Evolutionary conservation across 768 basidiomycete genomes (phyloP).

Genomic region (Mycena sanguinolenta): DNA sequence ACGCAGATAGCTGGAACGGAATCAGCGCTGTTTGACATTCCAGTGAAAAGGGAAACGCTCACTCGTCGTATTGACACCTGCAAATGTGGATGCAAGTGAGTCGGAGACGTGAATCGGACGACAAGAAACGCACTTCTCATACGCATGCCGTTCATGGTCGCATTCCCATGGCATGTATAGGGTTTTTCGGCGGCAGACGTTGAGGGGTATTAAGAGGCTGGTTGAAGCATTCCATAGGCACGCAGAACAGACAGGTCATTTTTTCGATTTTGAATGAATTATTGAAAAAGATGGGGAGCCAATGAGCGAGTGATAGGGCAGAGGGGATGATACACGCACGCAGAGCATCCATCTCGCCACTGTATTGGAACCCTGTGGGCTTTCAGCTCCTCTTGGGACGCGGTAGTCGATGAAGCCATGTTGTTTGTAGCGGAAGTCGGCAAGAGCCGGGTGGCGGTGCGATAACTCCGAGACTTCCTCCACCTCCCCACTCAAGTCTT

Average conservation of each 20-base stretch:
- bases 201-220: slow-evolving; percentile 89
- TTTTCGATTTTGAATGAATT: slow-evolving; percentile 1
- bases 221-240: slow-evolving; percentile 9
- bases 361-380: slow-evolving; percentile 78
- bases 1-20: slow-evolving; percentile 76
- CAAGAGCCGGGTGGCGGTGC: background rate
- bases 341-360: slow-evolving; percentile 93
- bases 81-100: background rate
- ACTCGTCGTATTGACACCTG: slow-evolving; percentile 98
- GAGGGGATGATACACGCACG: slow-evolving; percentile 65
- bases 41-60: slow-evolving; percentile 47
- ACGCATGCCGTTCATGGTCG: slow-evolving; percentile 86
- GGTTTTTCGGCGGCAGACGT: slow-evolving; percentile 84
- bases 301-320: background rate
- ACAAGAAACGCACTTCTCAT: slow-evolving; percentile 78
- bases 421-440: background rate
- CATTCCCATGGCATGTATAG: slow-evolving; percentile 94
- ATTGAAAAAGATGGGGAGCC: slow-evolving; percentile 4
- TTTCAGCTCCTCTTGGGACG: slow-evolving; percentile 88
- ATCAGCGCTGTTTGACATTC: slow-evolving; percentile 10
- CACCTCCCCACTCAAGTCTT: too few relatives aligned
- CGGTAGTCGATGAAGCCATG: slow-evolving; percentile 83
- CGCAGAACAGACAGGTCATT: slow-evolving; percentile 11
- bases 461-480: too few relatives aligned
- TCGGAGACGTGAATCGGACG: slow-evolving; percentile 3